phyloP scores from a whole-genome alignment of 2,329 filamentous ascomycete genomes.

The Diaporthe sp. region DNA sequence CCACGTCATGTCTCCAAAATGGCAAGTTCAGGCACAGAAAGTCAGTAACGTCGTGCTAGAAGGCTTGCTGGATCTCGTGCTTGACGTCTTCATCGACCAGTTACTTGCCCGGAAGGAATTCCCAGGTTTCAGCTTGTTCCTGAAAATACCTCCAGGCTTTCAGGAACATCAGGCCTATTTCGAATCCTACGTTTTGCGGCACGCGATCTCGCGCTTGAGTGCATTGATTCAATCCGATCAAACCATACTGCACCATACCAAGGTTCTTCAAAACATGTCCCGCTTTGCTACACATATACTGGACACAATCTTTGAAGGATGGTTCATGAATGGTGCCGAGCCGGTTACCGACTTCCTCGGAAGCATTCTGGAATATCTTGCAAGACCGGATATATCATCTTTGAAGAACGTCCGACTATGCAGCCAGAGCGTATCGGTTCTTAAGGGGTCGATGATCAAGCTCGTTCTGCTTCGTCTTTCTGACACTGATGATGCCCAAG shows the following conservation, averaged over 20 bases:
- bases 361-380: constrained; percentile 86
- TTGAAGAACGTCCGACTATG: constrained; percentile 94
- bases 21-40: constrained; percentile 58
- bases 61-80: constrained; percentile 79
- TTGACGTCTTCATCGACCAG: constrained; percentile 87
- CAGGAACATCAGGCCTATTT: constrained; percentile 96
- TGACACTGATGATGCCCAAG: constrained; percentile 77
- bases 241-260: constrained; percentile 80
- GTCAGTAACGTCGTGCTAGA: constrained; percentile 79
- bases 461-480: constrained; percentile 85
- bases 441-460: constrained; percentile 81
- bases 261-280: constrained; percentile 86
- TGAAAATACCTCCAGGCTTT: constrained; percentile 91
- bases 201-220: constrained; percentile 77
- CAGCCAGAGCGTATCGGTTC: constrained; percentile 80
- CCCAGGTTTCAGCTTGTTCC: constrained; percentile 83
- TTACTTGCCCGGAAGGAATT: constrained; percentile 91
- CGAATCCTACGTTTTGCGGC: constrained; percentile 86
- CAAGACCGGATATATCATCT: constrained; percentile 81
- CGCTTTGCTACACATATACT: constrained; percentile 83
- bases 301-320: constrained; percentile 94
- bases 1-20: constrained; percentile 69
- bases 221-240: constrained; percentile 78
- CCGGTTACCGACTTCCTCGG: constrained; percentile 87
- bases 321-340: constrained; percentile 92